Base-by-base conservation (phyloP, 441 rosid genomes). In the Bruguiera hainesii region DNA sequence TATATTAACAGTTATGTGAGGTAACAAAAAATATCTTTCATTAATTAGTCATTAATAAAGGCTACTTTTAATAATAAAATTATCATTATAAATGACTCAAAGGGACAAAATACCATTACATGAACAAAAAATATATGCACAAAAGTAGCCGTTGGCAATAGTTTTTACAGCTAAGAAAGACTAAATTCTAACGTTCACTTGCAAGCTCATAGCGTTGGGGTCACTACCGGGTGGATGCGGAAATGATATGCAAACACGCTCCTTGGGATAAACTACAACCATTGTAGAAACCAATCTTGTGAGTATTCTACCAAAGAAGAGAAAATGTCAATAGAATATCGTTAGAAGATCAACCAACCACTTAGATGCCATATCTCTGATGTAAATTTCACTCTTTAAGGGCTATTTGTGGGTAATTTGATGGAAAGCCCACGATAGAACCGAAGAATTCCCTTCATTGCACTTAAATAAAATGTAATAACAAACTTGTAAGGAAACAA, bases 221-320 rank as follows among this genome's bases (percentile, higher is more conserved):
- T 93, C 97, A 64, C 89, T 97, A 48, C 98, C 98, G 55, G 98
- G 98, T 61, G 98, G 98, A 76, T 93, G 98, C 49, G 89, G 89
- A 71, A 91, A 91, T 8, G 98, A 93, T 71, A 93, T 93, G 75
- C 96, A 93, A 68, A 91, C 98, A 37, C 87, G 85, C 1, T 97
- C 98, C 79, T 93, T 93, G 0, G 86, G 46, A 74, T 90, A 93
- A 21, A 90, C 98, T 90, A 73, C 37, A 75, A 10, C 33, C 73
- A 21, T n/a, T 58, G 59, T 21, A 57, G 61, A 56, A 56, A 37
- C 51, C 55, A 64, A 63, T 57, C 31, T 9, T 13, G 37, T 37
- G 20, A 26, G 19, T 35, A 66, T 13, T 20, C 21, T 31, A 64
- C 52, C 28, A 1, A 21, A 29, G 55, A 1, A 25, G 26, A 26